Evolutionary conservation across 331 rosid species (phyloP), one percentile per base, ranked within the genome.

Genomic region (Quercus lobata): DNA sequence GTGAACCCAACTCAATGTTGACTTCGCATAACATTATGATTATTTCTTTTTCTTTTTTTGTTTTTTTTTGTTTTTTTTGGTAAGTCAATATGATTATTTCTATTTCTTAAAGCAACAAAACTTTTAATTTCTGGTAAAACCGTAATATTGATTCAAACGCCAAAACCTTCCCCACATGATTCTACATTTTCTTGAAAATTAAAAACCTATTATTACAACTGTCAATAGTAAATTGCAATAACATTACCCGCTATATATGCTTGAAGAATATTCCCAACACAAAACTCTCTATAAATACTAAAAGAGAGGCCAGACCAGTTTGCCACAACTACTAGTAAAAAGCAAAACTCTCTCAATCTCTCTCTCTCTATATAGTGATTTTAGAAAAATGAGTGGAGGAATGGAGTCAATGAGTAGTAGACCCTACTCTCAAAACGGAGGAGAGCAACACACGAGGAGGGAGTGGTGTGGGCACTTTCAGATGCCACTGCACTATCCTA

Each of bases 401-500:
- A 76, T 79, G 82, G 91, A 88, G 12, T 44, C 86, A 32, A 78
- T 78, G 82, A 46, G 25, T 1, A 35, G 63, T 79, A 2, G 46
- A 41, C 46, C 46, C 46, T 37, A 37, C 46, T 41, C 46, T 41
- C 46, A 41, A 41, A 41, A 41, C 46, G 46, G 12, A 8, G 46
- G 46, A 41, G 46, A 41, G 46, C 46, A 41, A 41, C 46, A 8
- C 46, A 41, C 46, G 46, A 37, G 3, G 24, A 46, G 71, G 57
- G 77, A 71, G 1, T 29, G 34, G n/a, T 81, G 85, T 72, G 83
- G 87, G 35, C 65, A 82, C 29, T 91, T 91, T 80, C 91, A 89
- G 82, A 91, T 91, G 97, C 97, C 97, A 69, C 75, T 91, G 22
- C 97, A 91, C 83, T 91, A 91, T 76, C 97, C 97, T 52, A 87